phyloP scores from a whole-genome alignment of 768 basidiomycete species.

The Termitomyces sp. region DNA sequence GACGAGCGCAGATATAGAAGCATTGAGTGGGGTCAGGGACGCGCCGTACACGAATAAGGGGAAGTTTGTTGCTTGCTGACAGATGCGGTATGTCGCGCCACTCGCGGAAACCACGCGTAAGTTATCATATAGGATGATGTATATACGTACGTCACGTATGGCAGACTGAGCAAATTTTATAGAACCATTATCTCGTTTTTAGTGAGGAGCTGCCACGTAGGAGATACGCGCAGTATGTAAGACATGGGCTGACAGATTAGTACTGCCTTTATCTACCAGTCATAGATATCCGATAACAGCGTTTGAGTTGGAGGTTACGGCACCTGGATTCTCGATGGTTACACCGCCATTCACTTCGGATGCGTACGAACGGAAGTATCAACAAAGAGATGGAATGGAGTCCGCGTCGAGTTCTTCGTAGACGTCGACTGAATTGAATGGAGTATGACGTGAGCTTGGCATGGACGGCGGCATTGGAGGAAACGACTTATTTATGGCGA shows the following conservation, averaged over 20 bases:
- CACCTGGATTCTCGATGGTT: too few species aligned
- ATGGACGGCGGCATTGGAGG: not conserved
- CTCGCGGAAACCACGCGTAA: not conserved
- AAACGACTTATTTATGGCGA: not conserved
- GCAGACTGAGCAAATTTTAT: not conserved
- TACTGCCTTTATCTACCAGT: not conserved
- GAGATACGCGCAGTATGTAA: not conserved
- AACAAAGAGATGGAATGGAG: not conserved
- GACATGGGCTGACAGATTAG: not conserved
- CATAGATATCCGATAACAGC: not conserved
- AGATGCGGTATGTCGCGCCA: not conserved
- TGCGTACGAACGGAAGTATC: not conserved
- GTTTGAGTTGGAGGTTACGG: too few species aligned
- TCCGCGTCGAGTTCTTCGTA: not conserved
- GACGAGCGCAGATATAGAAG: not conserved
- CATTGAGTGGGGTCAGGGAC: not conserved
- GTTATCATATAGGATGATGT: too few species aligned
- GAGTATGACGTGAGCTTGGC: not conserved
- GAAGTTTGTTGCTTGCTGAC: too few species aligned
- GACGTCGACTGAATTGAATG: not conserved
- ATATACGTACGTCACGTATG: not conserved
- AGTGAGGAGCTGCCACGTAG: not conserved
- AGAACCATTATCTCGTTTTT: not conserved
- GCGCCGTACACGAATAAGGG: not conserved
- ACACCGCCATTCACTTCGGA: not conserved